Conservation (phyloP, 2,329 filamentous ascomycete species). For the Hypoxylon sp. region DNA sequence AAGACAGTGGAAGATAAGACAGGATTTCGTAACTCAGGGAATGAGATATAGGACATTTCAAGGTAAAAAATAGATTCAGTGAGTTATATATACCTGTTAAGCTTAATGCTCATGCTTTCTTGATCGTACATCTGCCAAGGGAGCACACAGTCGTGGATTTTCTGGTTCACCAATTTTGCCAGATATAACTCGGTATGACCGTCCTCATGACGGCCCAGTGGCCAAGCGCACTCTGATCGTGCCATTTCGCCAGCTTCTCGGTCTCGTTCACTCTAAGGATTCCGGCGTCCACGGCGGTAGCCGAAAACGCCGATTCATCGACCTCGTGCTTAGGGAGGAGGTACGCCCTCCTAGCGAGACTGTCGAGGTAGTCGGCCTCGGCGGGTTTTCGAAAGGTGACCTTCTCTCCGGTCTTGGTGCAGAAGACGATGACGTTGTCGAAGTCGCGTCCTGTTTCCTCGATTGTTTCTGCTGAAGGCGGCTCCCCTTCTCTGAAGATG, state of each 20-base stretch:
- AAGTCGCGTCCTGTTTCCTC: slow-evolving; percentile 74
- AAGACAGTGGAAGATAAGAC: neutral
- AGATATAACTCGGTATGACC: slow-evolving; percentile 81
- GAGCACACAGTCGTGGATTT: slow-evolving; percentile 1
- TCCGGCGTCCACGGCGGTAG: slow-evolving; percentile 59
- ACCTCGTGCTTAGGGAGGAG: slow-evolving; percentile 81
- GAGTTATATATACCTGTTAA: neutral
- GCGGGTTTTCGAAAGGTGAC: slow-evolving; percentile 76
- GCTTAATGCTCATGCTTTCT: neutral
- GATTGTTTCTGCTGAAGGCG: slow-evolving; percentile 62
- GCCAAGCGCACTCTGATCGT: slow-evolving; percentile 80
- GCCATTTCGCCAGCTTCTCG: slow-evolving; percentile 75
- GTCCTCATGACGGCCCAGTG: slow-evolving; percentile 95
- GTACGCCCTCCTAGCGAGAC: slow-evolving; percentile 76
- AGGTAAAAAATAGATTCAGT: neutral
- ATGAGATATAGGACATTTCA: neutral
- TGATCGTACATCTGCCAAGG: neutral
- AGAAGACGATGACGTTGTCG: slow-evolving; percentile 97
- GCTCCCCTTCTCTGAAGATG: slow-evolving; percentile 84
- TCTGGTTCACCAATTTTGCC: slow-evolving; percentile 82
- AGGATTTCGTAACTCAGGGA: neutral
- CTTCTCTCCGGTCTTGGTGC: slow-evolving; percentile 69
- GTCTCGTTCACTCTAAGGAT: slow-evolving; percentile 75
- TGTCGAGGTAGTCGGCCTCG: slow-evolving; percentile 77
- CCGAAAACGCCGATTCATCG: slow-evolving; percentile 63